These are phyloP conservation scores for Plasmodium knowlesi DNA, from an alignment of 169 alveolate species.

Conservation along the genomic window DNA sequence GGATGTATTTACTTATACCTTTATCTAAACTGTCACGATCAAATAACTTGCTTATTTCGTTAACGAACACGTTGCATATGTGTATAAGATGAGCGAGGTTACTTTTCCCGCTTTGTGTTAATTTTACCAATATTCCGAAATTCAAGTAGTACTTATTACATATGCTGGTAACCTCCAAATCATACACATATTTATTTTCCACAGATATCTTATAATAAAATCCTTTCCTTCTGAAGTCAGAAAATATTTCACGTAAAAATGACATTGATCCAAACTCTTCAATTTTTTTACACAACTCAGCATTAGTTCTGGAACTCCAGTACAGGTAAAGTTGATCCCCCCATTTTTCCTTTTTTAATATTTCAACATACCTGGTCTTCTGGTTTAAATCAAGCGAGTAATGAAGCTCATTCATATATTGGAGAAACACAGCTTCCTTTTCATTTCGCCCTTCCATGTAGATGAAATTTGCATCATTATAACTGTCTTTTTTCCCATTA, in stretches of 20 bases:
- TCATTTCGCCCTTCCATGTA: constrained; percentile 2
- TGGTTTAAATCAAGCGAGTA: constrained; percentile 55
- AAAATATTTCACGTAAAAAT: constrained; percentile 51
- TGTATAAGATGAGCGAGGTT: constrained; percentile 46
- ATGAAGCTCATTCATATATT: constrained; percentile 16
- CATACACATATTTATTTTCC: constrained; percentile 66
- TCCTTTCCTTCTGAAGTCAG: constrained; percentile 43
- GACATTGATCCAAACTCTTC: constrained; percentile 61
- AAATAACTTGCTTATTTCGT: constrained; percentile 53
- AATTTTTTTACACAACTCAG: constrained; percentile 49
- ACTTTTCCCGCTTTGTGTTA: constrained; percentile 45
- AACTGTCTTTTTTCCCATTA: constrained; percentile 6
- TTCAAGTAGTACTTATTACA: constrained; percentile 60
- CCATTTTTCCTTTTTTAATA: constrained; percentile 64
- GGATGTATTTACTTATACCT: constrained; percentile 49
- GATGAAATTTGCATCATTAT: constrained; percentile 9
- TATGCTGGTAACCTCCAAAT: constrained; percentile 18
- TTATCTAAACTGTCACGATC: constrained; percentile 67
- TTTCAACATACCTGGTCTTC: constrained; percentile 51
- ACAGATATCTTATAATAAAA: constrained; percentile 41
- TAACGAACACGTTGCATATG: constrained; percentile 49
- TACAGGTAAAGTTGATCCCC: constrained; percentile 44
- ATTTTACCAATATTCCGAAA: constrained; percentile 58
- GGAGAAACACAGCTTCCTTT: constrained; percentile 5
- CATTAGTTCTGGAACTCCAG: constrained; percentile 70